These are phyloP conservation scores for Coelastrella sp. DNA, from an alignment of 139 green algal genomes.

Conservation along the genomic window DNA sequence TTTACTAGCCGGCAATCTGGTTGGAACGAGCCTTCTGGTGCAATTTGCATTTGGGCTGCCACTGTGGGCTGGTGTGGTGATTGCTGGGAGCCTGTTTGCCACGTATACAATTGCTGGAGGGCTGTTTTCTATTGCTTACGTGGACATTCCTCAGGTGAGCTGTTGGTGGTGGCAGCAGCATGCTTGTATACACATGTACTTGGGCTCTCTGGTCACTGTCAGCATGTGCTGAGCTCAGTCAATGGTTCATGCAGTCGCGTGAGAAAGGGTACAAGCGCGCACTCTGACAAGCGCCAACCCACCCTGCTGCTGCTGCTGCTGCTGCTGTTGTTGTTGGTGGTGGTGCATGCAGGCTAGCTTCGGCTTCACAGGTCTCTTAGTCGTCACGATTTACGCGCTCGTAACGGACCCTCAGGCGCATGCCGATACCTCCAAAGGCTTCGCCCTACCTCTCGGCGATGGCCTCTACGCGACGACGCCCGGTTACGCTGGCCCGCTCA, in stretches of 20 bases:
- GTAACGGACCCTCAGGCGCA: constrained; percentile 24
- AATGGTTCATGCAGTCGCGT: too few species aligned
- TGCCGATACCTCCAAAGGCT: constrained; percentile 29
- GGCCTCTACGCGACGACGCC: constrained; percentile 46
- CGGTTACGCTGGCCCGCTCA: constrained; percentile 13
- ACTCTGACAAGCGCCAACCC: too few species aligned
- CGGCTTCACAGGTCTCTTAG: constrained; percentile 33
- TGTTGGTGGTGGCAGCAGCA: background rate
- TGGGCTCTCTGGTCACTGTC: too few species aligned
- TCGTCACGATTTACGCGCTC: constrained; percentile 33
- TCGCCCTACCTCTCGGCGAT: constrained; percentile 33
- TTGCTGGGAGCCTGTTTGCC: constrained; percentile 45
- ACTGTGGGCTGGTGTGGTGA: constrained; percentile 41
- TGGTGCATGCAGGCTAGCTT: constrained; percentile 17
- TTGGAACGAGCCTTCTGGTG: constrained; percentile 57
- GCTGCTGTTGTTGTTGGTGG: background rate
- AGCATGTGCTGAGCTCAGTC: too few species aligned
- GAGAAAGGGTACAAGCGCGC: too few species aligned
- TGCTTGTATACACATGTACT: too few species aligned
- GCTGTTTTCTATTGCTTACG: constrained; percentile 57
- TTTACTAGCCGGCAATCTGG: constrained; percentile 61
- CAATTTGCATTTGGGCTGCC: constrained; percentile 52
- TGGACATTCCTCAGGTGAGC: constrained; percentile 41
- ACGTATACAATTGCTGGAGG: constrained; percentile 54
- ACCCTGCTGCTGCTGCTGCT: background rate